A percentile compares a stretch with the other conserved stretches of the same genome.
phyloP scores from a whole-genome alignment of 768 basidiomycete species.

The Phlebiopsis flavidoalba region DNA sequence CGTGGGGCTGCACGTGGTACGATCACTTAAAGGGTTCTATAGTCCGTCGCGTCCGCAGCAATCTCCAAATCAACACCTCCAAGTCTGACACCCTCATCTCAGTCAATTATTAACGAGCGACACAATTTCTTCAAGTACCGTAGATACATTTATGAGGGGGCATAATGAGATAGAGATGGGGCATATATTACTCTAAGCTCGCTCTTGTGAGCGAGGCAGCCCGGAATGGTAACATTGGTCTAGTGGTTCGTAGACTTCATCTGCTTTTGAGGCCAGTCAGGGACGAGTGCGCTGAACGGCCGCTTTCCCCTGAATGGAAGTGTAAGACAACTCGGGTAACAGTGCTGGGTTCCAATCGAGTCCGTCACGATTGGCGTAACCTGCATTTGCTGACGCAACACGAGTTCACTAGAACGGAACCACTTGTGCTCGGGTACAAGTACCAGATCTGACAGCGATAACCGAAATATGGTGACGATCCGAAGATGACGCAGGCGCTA shows the following conservation, averaged over 20 bases:
- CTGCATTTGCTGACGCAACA: slow-evolving; percentile 1
- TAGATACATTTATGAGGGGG: too few species aligned
- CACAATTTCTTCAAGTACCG: too few species aligned
- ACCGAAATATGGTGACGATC: slow-evolving; percentile 75
- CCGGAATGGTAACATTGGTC: too few species aligned
- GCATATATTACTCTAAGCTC: too few species aligned
- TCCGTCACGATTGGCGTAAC: slow-evolving; percentile 1
- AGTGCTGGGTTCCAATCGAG: neutral
- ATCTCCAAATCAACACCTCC: too few species aligned
- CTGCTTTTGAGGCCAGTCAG: neutral
- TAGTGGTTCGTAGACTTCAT: neutral
- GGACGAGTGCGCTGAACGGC: neutral
- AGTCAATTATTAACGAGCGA: too few species aligned
- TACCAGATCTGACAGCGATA: slow-evolving; percentile 71
- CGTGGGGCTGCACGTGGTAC: neutral
- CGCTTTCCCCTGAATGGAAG: neutral
- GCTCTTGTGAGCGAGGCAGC: too few species aligned
- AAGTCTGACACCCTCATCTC: too few species aligned
- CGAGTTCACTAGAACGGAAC: slow-evolving; percentile 45
- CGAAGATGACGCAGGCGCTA: slow-evolving; percentile 79
- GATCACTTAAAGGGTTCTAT: too few species aligned
- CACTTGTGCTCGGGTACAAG: slow-evolving; percentile 75
- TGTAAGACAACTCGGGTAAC: neutral
- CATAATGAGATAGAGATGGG: too few species aligned
- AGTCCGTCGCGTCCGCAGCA: too few species aligned